Percentiles rank a stretch among this genome's conserved stretches.
phyloP scores from a whole-genome alignment of 1,139 yeast species.

The Nakaseomyces bracarensis region DNA sequence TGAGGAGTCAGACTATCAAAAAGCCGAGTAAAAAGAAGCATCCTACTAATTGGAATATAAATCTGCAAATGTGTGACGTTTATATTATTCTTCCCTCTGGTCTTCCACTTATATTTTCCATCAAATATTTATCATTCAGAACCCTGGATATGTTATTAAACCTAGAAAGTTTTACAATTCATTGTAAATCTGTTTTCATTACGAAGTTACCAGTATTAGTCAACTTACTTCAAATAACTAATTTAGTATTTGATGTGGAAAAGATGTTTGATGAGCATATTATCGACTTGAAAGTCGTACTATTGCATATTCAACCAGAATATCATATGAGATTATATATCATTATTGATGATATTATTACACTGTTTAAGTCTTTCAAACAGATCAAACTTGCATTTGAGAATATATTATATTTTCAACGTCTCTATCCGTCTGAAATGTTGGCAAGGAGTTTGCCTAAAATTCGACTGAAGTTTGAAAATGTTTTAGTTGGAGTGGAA shows the following conservation, averaged over 20 bases:
- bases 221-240: conserved; percentile 17
- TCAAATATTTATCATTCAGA: not conserved
- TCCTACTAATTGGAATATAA: not conserved
- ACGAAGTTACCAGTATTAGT: conserved; percentile 18
- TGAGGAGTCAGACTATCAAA: not conserved
- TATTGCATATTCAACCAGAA: conserved; percentile 26
- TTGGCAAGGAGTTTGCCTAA: conserved; percentile 45
- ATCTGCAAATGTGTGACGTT: not conserved
- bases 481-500: conserved; percentile 33
- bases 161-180: not conserved
- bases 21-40: not conserved
- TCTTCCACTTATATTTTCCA: not conserved
- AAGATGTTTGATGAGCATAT: conserved; percentile 5
- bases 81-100: not conserved
- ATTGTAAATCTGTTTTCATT: conserved; percentile 21
- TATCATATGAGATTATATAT: conserved; percentile 58
- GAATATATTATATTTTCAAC: conserved; percentile 34
- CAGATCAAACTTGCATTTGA: conserved; percentile 49
- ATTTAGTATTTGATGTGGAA: conserved; percentile 12
- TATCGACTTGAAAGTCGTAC: conserved; percentile 13
- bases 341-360: conserved; percentile 56
- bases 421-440: conserved; percentile 38
- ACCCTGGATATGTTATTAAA: not conserved
- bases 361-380: conserved; percentile 49
- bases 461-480: conserved; percentile 42